A percentile compares a stretch with the other conserved stretches of the same genome.
phyloP scores from a whole-genome alignment of 257 asterid genomes.

The Solanum dulcamara region DNA sequence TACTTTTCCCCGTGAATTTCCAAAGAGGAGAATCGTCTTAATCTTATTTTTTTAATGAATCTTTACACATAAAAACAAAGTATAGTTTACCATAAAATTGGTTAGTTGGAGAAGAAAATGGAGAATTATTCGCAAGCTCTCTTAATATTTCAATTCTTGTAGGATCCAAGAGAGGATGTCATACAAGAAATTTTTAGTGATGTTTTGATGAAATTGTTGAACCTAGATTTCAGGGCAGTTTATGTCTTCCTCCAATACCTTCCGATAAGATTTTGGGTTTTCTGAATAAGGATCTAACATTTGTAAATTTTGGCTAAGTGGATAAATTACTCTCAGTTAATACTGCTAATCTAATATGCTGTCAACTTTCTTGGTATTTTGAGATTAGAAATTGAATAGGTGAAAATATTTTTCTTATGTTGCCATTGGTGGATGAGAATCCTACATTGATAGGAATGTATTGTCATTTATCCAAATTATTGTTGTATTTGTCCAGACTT shows the following conservation, averaged over 20 bases:
- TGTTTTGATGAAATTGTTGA: no score
- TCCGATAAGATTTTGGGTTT: not conserved
- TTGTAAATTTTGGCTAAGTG: not conserved
- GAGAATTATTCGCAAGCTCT: not conserved
- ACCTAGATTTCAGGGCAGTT: no score
- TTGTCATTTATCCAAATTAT: not conserved
- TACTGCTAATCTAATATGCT: not conserved
- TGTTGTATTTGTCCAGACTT: not conserved
- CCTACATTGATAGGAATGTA: not conserved
- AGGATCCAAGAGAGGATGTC: conserved; percentile 58
- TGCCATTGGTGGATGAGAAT: not conserved
- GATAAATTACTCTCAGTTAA: not conserved
- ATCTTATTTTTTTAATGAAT: not conserved
- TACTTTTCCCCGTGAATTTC: not conserved
- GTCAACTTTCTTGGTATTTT: not conserved
- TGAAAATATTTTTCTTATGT: not conserved
- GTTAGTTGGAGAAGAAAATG: not conserved
- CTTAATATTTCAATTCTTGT: conserved; percentile 3
- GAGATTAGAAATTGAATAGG: not conserved
- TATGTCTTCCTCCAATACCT: not conserved
- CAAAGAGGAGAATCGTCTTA: not conserved
- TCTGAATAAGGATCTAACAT: not conserved
- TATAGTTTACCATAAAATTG: not conserved
- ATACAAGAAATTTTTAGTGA: no score
- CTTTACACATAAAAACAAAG: not conserved